These are phyloP conservation scores for Plantago rigida DNA, from an alignment of 305 asterid species.

Conservation along the genomic window DNA sequence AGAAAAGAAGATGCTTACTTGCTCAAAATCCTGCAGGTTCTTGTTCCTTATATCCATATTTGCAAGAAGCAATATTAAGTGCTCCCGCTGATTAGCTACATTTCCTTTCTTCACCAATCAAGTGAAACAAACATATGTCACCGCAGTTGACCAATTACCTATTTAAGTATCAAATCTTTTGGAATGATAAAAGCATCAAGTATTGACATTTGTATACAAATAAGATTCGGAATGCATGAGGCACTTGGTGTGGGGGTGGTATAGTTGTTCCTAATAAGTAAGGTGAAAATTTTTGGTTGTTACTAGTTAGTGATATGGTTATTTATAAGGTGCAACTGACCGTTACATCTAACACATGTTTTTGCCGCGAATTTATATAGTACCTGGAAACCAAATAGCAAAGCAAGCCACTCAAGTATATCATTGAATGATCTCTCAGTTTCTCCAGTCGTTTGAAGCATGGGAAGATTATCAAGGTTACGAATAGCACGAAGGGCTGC, in stretches of 20 bases:
- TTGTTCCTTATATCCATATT: slow-evolving; percentile 77
- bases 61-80: slow-evolving; percentile 86
- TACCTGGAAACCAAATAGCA: slow-evolving; percentile 96
- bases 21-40: slow-evolving; percentile 44
- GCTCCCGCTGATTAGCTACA: slow-evolving; percentile 96
- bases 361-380: slow-evolving; percentile 18
- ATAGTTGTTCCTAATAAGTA: too few species aligned
- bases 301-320: too few species aligned
- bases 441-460: slow-evolving; percentile 49
- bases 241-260: too few species aligned
- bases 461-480: slow-evolving; percentile 58
- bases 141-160: slow-evolving; percentile 20
- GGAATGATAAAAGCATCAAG: background rate
- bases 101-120: slow-evolving; percentile 80
- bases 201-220: too few species aligned
- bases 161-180: slow-evolving; percentile 15
- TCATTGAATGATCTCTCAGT: slow-evolving; percentile 52
- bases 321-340: background rate
- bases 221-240: too few species aligned
- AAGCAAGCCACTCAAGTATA: slow-evolving; percentile 90
- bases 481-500: slow-evolving; percentile 73
- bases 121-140: slow-evolving; percentile 27
- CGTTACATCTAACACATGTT: too few species aligned
- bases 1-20: slow-evolving; percentile 37
- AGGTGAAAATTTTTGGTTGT: too few species aligned